Evolutionary conservation across 2,329 filamentous ascomycete genomes (phyloP), one percentile per base, ranked within the genome.

Genomic region (Xylaria sp.): DNA sequence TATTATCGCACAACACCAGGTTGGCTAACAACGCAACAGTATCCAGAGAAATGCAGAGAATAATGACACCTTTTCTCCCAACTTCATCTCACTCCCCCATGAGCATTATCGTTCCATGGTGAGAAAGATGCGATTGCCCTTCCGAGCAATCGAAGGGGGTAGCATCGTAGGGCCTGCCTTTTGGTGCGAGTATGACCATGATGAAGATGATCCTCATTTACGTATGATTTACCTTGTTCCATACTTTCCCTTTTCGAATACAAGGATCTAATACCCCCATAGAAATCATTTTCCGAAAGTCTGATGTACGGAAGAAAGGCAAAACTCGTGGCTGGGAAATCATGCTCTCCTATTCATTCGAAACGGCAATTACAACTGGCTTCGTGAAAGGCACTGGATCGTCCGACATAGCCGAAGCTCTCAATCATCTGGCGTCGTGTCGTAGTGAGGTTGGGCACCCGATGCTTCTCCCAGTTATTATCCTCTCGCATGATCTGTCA

Each of bases 211-310:
- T 65, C 83, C 82, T 38, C 83, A 86, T 74, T 75, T 88, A 47
- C 86, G 84, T 85, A 78, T 71, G 82, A 75, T 15, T n/a, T n/a
- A n/a, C n/a, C 43, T n/a, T 40, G 14, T 50, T 14, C 14, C 12
- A 31, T 19, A 31, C 17, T 46, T 38, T 5, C 23, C 12, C 8
- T 35, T 9, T 11, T 19, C 6, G 42, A 12, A 15, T 17, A 8
- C 35, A 15, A 23, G 5, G 14, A 8, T 59, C 68, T 71, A 57
- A 71, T 49, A 2, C 23, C 53, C 40, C 8, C 6, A 2, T 60
- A 85, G 83, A 89, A 70, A 84, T 89, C 67, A 81, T 89, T 62
- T 87, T 86, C 71, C 83, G 87, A 67, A 89, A 89, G 74, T 87
- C 84, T n/a, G 86, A 89, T 70, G 86, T 89, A 35, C 83, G 84